A percentile compares a stretch with the other conserved stretches of the same genome.
Conservation (phyloP, 116 monocot species). For the Trichopus zeylanicus region DNA sequence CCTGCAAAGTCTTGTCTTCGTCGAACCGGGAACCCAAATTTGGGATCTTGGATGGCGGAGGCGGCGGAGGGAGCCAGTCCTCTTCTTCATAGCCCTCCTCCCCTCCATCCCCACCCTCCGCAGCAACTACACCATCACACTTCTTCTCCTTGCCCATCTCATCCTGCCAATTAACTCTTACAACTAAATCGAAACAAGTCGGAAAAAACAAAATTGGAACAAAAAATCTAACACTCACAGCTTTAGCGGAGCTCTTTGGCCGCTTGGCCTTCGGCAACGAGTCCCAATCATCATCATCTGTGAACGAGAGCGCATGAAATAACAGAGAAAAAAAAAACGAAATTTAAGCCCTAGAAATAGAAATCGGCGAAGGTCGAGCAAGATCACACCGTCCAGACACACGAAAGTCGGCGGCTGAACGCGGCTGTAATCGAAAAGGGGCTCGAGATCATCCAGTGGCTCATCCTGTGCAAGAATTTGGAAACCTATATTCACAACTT, state of each 20-base stretch:
- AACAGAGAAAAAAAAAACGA: not conserved
- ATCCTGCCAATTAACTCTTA: not conserved
- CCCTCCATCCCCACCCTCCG: conserved; percentile 16
- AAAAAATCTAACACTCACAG: conserved; percentile 12
- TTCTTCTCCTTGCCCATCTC: conserved; percentile 3
- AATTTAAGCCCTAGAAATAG: not conserved
- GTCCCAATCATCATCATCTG: conserved; percentile 32
- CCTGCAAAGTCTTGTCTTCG: conserved; percentile 31
- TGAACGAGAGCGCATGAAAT: conserved; percentile 4
- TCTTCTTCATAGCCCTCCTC: conserved; percentile 31
- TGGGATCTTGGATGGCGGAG: conserved; percentile 45
- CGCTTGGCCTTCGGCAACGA: conserved; percentile 25
- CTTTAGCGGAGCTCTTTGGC: conserved; percentile 5
- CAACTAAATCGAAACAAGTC: not conserved
- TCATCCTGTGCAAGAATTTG: not conserved
- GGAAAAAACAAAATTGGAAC: not conserved
- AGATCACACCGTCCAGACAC: conserved; percentile 25
- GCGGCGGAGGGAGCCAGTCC: conserved; percentile 71
- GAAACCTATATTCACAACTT: not conserved
- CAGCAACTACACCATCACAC: conserved; percentile 11
- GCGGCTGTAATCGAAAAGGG: conserved; percentile 77
- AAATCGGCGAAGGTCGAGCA: not conserved
- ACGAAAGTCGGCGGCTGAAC: conserved; percentile 44
- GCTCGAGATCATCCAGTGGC: conserved; percentile 47
- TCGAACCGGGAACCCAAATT: conserved; percentile 1